Percentiles rank a stretch among this genome's conserved stretches.
Conservation (phyloP, 768 basidiomycete genomes). For the Tephrocybe sp. region DNA sequence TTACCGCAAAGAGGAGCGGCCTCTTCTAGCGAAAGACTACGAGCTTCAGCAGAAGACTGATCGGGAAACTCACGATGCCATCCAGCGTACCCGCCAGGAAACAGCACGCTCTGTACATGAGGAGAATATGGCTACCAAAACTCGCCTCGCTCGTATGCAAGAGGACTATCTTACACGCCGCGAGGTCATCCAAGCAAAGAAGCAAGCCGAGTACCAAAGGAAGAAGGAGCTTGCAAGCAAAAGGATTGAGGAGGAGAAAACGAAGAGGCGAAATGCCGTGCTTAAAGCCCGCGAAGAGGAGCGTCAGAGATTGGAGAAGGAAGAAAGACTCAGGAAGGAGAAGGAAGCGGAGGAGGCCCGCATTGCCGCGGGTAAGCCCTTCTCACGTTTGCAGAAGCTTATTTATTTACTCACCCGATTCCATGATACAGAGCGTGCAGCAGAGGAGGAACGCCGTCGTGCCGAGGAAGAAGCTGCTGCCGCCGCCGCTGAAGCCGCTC, state of each 20-base stretch:
- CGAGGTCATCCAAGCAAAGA: conserved; percentile 52
- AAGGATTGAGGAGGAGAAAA: conserved; percentile 86
- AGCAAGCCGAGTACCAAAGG: conserved; percentile 62
- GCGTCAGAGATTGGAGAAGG: conserved; percentile 39
- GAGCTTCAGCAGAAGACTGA: conserved; percentile 80
- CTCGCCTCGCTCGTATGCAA: conserved; percentile 68
- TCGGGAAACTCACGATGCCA: conserved; percentile 59
- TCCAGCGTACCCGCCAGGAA: conserved; percentile 58
- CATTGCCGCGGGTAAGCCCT: conserved; percentile 48
- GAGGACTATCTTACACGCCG: conserved; percentile 60
- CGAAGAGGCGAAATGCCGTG: conserved; percentile 57
- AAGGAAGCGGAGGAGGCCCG: conserved; percentile 53
- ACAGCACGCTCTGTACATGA: conserved; percentile 54
- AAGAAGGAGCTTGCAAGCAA: conserved; percentile 52
- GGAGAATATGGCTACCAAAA: conserved; percentile 72
- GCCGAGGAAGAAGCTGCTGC: conserved; percentile 49
- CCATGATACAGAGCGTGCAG: conserved; percentile 41
- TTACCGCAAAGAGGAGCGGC: conserved; percentile 88
- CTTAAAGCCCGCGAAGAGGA: conserved; percentile 62
- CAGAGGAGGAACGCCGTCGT: conserved; percentile 48
- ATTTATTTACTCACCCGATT: not conserved
- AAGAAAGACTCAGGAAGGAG: conserved; percentile 34
- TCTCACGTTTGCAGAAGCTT: not conserved
- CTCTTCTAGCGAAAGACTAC: conserved; percentile 84
- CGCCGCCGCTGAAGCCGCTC: conserved; percentile 50